Conservation (phyloP, 768 basidiomycete species). For the Leucosporidium scottii region DNA sequence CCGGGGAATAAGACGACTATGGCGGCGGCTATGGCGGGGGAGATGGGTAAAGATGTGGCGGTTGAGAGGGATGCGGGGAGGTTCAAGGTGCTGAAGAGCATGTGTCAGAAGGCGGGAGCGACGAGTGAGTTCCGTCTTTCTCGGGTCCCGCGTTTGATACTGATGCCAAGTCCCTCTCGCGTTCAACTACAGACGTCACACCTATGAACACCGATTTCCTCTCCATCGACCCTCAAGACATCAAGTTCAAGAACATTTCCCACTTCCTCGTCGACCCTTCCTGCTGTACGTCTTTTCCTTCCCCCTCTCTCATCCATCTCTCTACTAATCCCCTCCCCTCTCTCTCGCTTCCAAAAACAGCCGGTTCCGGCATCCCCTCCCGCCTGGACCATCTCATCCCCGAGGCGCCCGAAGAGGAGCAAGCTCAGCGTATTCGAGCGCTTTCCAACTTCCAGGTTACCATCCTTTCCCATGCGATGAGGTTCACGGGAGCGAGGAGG, state of each 20-base stretch:
- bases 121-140: conserved; percentile 44
- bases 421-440: conserved; percentile 61
- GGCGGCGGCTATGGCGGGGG: conserved; percentile 77
- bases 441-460: conserved; percentile 79
- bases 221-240: conserved; percentile 59
- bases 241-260: conserved; percentile 59
- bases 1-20: conserved; percentile 98
- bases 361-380: conserved; percentile 41
- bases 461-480: conserved; percentile 93
- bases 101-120: conserved; percentile 79
- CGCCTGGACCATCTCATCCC: conserved; percentile 49
- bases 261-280: conserved; percentile 94
- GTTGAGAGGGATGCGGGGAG: conserved; percentile 81
- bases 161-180: background rate
- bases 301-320: conserved; percentile 69
- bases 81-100: conserved; percentile 71
- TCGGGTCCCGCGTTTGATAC: no score
- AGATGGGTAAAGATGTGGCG: conserved; percentile 62
- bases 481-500: conserved; percentile 66
- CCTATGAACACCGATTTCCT: conserved; percentile 78
- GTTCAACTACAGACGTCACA: conserved; percentile 49
- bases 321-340: conserved; percentile 29
- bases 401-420: conserved; percentile 46
- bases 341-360: background rate
- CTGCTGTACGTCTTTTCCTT: conserved; percentile 89